Base-by-base conservation (phyloP, 192 early-diverging fungal species). In the Coemansia sp. region DNA sequence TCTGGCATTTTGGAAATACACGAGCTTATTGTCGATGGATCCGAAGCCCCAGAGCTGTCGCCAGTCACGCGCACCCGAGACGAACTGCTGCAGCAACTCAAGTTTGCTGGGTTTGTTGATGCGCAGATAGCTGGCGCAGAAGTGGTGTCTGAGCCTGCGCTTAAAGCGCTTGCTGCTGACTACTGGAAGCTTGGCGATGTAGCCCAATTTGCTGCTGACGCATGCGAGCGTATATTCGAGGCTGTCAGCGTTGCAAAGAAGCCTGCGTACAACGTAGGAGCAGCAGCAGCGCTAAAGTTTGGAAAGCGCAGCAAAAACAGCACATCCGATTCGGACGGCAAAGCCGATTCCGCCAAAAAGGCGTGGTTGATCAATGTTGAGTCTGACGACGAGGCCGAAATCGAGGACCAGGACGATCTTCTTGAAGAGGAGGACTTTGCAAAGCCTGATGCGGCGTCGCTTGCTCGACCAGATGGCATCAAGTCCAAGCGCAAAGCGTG, bases 401-500 rank as follows among this genome's bases (percentile, higher is more conserved):
- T 96, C 17, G 91, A 90, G 55, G 91, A 96, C 63, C 94, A 99
- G 72, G 93, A 96, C 60, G 81, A 70, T 17, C 77, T 97, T 30
- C 80, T 96, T 71, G 92, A 94, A 63, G 96, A 92, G 34, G 85
- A 85, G 14, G 93, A 96, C 78, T 78, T 90, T 55, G 73, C 87
- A 36, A 90, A 89, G 63, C 92, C 92, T 33, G 81, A 77, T 62
- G 85, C 88, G 64, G 79, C 76, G 31, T 70, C 83, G 50, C 76
- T 91, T 42, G 69, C 80, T 22, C 85, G 89, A 29, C 91, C 92
- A 5, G 89, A 88, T 49, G 90, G 91, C 52, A 90, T 88, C 77
- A 86, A 84, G 75, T 83, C 90, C 32, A 91, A 91, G 71, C 82
- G 88, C 64, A 97, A 95, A 83, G 93, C 96, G 18, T 99, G 97